phyloP scores from a whole-genome alignment of 2,329 filamentous ascomycete genomes.

The Cytospora paraplurivora region DNA sequence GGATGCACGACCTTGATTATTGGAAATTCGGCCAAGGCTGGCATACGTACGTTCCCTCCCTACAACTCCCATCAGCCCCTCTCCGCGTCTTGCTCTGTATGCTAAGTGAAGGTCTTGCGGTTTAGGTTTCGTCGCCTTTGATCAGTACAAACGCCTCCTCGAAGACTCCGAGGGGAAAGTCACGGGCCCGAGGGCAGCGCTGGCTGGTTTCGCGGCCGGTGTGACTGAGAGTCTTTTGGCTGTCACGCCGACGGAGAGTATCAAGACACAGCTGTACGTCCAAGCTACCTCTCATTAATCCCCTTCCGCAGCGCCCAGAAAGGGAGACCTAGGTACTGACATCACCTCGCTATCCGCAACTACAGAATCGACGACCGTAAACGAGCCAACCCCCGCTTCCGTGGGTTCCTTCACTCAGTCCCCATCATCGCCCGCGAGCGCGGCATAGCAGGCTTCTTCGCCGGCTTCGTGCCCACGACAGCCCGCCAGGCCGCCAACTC shows the following conservation, averaged over 20 bases:
- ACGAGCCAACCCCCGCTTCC: slow-evolving; percentile 78
- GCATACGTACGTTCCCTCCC: slow-evolving; percentile 68
- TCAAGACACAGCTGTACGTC: slow-evolving; percentile 86
- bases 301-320: background rate
- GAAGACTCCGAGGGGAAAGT: slow-evolving; percentile 85
- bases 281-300: background rate
- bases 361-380: slow-evolving; percentile 93
- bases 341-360: background rate
- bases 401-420: slow-evolving; percentile 88
- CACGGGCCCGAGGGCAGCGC: slow-evolving; percentile 84
- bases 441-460: slow-evolving; percentile 90
- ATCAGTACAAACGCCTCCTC: slow-evolving; percentile 85
- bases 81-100: background rate
- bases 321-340: background rate
- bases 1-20: slow-evolving; percentile 97
- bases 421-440: slow-evolving; percentile 85
- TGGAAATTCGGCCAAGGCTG: slow-evolving; percentile 94
- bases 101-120: background rate
- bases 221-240: slow-evolving; percentile 91
- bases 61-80: background rate
- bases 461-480: slow-evolving; percentile 93
- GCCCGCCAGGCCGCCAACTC: slow-evolving; percentile 94
- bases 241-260: slow-evolving; percentile 95
- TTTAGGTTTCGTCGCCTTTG: slow-evolving; percentile 88
- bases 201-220: slow-evolving; percentile 92